Evolutionary conservation across 805 yeast genomes (phyloP).

Genomic region (Candida odintsovae): DNA sequence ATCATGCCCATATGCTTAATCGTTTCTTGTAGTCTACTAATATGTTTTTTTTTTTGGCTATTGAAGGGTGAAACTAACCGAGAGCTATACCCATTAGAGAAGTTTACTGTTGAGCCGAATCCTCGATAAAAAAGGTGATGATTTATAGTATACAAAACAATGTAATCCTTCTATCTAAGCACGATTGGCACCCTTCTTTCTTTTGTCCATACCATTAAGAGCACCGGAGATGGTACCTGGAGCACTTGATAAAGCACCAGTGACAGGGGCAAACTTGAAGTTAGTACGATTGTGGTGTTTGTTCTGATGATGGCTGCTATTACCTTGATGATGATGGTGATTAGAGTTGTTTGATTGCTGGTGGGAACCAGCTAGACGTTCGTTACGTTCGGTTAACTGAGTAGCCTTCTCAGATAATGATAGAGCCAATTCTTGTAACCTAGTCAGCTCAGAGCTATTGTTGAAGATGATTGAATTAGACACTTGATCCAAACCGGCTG

Average conservation of each 20-base stretch:
- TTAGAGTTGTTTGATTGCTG: conserved; percentile 24
- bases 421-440: conserved; percentile 82
- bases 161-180: conserved; percentile 8
- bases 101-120: background rate
- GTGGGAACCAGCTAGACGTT: conserved; percentile 71
- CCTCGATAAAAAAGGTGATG: background rate
- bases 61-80: too few relatives aligned
- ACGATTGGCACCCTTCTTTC: conserved; percentile 22
- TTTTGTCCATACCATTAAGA: conserved; percentile 30
- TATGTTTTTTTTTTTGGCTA: too few relatives aligned
- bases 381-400: conserved; percentile 77
- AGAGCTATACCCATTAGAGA: too few relatives aligned
- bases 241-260: conserved; percentile 29
- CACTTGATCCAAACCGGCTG: conserved; percentile 67
- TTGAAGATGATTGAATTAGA: conserved; percentile 60
- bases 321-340: conserved; percentile 14
- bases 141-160: background rate
- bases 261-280: conserved; percentile 26
- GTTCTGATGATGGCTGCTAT: conserved; percentile 15
- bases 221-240: conserved; percentile 32
- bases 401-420: conserved; percentile 77
- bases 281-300: conserved; percentile 26
- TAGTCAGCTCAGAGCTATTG: conserved; percentile 73
- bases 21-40: too few relatives aligned
- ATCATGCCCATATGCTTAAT: background rate